Percentiles rank a stretch among this genome's conserved stretches.
These are phyloP conservation scores for Prunus salicina DNA, from an alignment of 306 rosid species.

Conservation along the genomic window DNA sequence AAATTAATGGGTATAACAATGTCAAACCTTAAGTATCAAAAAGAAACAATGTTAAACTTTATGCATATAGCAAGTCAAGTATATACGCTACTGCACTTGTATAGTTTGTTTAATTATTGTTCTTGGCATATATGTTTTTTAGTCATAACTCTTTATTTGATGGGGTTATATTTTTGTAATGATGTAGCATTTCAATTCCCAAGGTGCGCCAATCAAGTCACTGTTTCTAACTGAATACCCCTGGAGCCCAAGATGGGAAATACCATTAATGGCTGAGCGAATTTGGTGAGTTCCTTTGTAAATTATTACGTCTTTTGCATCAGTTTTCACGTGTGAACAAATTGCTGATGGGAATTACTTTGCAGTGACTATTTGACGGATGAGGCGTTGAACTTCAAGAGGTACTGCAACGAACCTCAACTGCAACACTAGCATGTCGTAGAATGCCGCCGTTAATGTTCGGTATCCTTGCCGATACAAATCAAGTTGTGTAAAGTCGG, in stretches of 20 bases:
- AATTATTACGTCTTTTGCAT: constrained; percentile 1
- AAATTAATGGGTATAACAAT: background rate
- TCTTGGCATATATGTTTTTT: background rate
- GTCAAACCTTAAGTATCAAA: background rate
- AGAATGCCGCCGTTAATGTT: background rate
- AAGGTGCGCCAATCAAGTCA: constrained; percentile 67
- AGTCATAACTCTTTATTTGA: background rate
- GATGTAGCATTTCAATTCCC: constrained; percentile 71
- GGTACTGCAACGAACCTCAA: constrained; percentile 71
- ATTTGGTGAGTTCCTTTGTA: constrained; percentile 51
- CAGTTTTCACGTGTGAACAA: background rate
- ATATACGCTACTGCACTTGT: background rate
- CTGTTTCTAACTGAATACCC: constrained; percentile 57
- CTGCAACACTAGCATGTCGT: constrained; percentile 21
- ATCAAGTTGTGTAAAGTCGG: constrained; percentile 21
- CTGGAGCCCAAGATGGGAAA: constrained; percentile 96
- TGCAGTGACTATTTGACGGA: constrained; percentile 75
- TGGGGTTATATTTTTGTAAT: constrained; percentile 7
- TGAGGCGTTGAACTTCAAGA: constrained; percentile 80
- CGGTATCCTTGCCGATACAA: background rate
- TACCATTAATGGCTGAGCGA: constrained; percentile 63
- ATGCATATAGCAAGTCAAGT: background rate
- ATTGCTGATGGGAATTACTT: constrained; percentile 13
- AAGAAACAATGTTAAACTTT: background rate
- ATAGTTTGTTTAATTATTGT: background rate